Conservation (phyloP, 1,284 basidiomycete species). For the Coriolopsis trogii region DNA sequence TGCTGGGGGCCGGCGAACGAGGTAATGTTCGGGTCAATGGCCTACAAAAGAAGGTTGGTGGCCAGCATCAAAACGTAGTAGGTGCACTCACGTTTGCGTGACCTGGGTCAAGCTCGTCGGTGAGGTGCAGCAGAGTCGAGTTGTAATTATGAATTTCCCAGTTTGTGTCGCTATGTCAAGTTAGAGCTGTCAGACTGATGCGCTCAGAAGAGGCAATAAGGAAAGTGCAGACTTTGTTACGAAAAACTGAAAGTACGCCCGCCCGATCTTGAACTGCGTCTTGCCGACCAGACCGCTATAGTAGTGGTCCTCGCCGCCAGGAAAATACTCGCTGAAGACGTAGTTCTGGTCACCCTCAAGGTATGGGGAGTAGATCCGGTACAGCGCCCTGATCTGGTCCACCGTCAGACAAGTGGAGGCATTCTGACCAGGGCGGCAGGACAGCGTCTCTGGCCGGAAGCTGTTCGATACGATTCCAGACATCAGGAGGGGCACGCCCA, state of each 20-base stretch:
- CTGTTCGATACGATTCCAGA: neutral
- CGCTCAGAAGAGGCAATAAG: neutral
- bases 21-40: constrained; percentile 31
- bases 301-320: constrained; percentile 35
- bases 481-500: neutral
- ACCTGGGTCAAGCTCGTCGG: constrained; percentile 27
- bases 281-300: constrained; percentile 30
- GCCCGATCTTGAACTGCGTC: constrained; percentile 20
- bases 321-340: constrained; percentile 29
- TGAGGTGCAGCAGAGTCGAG: constrained; percentile 17
- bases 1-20: constrained; percentile 30
- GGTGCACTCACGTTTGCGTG: constrained; percentile 20
- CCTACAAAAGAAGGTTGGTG: constrained; percentile 10
- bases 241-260: constrained; percentile 24
- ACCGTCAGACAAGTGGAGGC: constrained; percentile 34
- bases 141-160: constrained; percentile 26
- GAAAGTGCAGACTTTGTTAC: constrained; percentile 29
- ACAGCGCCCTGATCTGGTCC: constrained; percentile 37
- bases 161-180: constrained; percentile 21
- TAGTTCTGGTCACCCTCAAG: constrained; percentile 32
- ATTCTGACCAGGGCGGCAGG: constrained; percentile 31
- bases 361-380: constrained; percentile 34
- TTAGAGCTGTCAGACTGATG: neutral
- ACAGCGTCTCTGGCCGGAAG: constrained; percentile 34
- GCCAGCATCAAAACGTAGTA: no score